These are phyloP conservation scores for Plasmodium gallinaceum DNA, from an alignment of 169 alveolate genomes.

Conservation along the genomic window DNA sequence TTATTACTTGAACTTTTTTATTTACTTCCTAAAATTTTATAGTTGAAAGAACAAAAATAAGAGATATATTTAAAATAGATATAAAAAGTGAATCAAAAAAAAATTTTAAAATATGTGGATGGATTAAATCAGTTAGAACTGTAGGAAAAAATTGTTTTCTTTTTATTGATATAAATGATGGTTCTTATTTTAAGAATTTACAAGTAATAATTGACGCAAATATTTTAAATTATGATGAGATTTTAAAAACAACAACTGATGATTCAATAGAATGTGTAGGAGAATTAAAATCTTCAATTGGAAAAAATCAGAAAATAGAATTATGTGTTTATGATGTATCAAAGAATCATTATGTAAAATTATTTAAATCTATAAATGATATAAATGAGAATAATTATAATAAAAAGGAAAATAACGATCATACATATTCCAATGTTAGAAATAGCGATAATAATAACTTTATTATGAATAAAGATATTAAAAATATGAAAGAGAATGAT, in stretches of 20 bases:
- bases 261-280: slow-evolving; percentile 88
- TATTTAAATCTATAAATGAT: slow-evolving; percentile 76
- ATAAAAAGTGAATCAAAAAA: background rate
- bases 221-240: slow-evolving; percentile 77
- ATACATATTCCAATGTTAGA: background rate
- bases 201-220: slow-evolving; percentile 87
- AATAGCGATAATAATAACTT: background rate
- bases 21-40: background rate
- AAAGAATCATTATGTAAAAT: slow-evolving; percentile 84
- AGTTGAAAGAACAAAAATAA: slow-evolving; percentile 52
- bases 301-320: slow-evolving; percentile 66
- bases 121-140: slow-evolving; percentile 82
- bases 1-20: background rate
- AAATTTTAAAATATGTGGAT: slow-evolving; percentile 68
- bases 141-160: slow-evolving; percentile 87
- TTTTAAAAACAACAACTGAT: slow-evolving; percentile 86
- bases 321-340: slow-evolving; percentile 25
- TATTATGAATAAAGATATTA: background rate
- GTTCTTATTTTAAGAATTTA: slow-evolving; percentile 87
- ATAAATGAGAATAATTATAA: background rate
- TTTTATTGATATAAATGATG: slow-evolving; percentile 92
- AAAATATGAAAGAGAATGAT: background rate
- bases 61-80: slow-evolving; percentile 20
- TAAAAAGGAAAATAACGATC: background rate
- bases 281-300: slow-evolving; percentile 74